Evolutionary conservation across 139 green algal species (phyloP), one percentile per base, ranked within the genome.

Genomic region (Chlamydomonas schloesseri): DNA sequence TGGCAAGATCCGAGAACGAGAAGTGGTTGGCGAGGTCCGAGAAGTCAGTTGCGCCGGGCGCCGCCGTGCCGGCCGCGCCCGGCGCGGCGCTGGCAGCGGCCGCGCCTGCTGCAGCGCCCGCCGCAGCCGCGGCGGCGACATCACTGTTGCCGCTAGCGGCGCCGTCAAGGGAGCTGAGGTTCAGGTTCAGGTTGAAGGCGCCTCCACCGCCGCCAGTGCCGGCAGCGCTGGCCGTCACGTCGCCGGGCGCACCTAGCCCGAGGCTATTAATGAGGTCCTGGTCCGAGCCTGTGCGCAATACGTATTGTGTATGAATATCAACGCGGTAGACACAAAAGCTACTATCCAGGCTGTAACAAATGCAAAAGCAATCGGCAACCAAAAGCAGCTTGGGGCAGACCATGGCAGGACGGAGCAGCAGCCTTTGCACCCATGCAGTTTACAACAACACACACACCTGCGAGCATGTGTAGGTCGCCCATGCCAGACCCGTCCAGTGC

Each of bases 221-320:
- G 62, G 17, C 31, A 58, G 17, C 57, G 31, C 31, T 34, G 53
- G 11, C 74, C 1, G 21, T 57, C 9, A 10, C 67, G 14, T 14
- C 67, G 76, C 33, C 76, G 36, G 4, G 20, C 24, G 24, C 2
- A 20, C 62, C 71, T 5, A 86, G 68, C 10, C 80, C 67, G 13
- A 87, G 47, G 69, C 53, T 73, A 20, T 80, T 33, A 3, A 87
- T 60, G 9, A 87, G 81, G 81, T 87, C 81, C 5, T 78, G 69
- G 81, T 87, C 81, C 33, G 81, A 87, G 81, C 69, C 81, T 78
- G 80, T 17, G 21, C 34, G 31, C 29, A 23, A 71, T 15, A 42
- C 28, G n/a, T n/a, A n/a, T n/a, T n/a, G n/a, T n/a, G n/a, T n/a
- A n/a, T n/a, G n/a, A n/a, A n/a, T n/a, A n/a, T n/a, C n/a, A n/a